Percentiles rank a stretch among this genome's conserved stretches.
phyloP scores from a whole-genome alignment of 495 filamentous ascomycete species.

The Diplogelasinospora grovesii region DNA sequence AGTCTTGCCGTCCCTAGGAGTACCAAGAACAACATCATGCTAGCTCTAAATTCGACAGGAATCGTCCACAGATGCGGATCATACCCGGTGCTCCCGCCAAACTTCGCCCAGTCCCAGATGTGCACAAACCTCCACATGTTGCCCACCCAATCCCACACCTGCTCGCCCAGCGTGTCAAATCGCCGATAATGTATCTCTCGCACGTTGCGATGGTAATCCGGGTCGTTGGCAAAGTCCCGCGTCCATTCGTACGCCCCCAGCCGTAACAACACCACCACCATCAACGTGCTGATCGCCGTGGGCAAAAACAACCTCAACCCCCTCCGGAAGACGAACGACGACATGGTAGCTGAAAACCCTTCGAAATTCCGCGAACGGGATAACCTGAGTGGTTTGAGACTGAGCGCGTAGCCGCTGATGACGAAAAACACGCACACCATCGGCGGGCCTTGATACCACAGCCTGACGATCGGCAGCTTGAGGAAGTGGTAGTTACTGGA shows the following conservation, averaged over 20 bases:
- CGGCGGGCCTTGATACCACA: conserved; percentile 60
- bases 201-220: conserved; percentile 31
- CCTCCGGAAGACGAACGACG: conserved; percentile 62
- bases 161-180: conserved; percentile 15
- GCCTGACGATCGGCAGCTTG: conserved; percentile 59
- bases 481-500: conserved; percentile 40
- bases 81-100: conserved; percentile 43
- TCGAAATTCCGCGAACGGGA: conserved; percentile 40
- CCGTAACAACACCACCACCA: conserved; percentile 51
- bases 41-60: conserved; percentile 62
- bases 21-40: conserved; percentile 57
- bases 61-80: conserved; percentile 69
- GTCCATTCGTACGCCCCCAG: conserved; percentile 43
- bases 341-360: conserved; percentile 33
- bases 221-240: conserved; percentile 32
- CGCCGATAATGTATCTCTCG: conserved; percentile 33
- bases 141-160: conserved; percentile 27
- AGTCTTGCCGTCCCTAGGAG: conserved; percentile 41
- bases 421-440: conserved; percentile 75
- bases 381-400: conserved; percentile 55
- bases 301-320: conserved; percentile 61
- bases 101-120: conserved; percentile 34
- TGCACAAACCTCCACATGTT: conserved; percentile 34
- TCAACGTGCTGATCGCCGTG: conserved; percentile 49
- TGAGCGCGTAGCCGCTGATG: conserved; percentile 65